phyloP scores from a whole-genome alignment of 441 rosid genomes.

The Croton laevigatus region DNA sequence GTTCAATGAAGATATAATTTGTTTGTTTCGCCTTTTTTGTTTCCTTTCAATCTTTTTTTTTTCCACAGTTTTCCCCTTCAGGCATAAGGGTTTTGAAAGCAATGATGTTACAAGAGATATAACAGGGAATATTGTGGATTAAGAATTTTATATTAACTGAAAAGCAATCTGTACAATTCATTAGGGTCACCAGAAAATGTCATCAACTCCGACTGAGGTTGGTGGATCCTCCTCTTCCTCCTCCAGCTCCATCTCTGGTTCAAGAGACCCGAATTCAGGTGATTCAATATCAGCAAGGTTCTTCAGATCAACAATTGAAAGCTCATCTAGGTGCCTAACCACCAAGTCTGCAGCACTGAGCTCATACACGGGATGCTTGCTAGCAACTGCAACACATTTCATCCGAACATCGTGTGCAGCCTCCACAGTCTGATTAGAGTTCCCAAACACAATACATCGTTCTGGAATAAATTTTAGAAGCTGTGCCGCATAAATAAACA shows the following conservation, averaged over 20 bases:
- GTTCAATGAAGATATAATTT: slow-evolving; percentile 43
- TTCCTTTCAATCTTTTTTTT: slow-evolving; percentile 1
- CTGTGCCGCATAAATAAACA: slow-evolving; percentile 88
- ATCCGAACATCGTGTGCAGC: slow-evolving; percentile 94
- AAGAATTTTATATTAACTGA: slow-evolving; percentile 30
- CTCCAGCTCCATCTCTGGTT: slow-evolving; percentile 68
- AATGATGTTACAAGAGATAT: slow-evolving; percentile 1
- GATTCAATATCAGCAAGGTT: slow-evolving; percentile 79
- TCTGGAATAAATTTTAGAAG: slow-evolving; percentile 82
- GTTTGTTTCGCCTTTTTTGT: neutral
- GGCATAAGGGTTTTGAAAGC: slow-evolving; percentile 24
- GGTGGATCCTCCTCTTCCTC: slow-evolving; percentile 40
- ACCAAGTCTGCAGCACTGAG: slow-evolving; percentile 94
- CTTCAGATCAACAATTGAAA: slow-evolving; percentile 86
- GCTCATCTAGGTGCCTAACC: slow-evolving; percentile 74
- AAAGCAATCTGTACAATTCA: slow-evolving; percentile 49
- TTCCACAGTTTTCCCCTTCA: slow-evolving; percentile 1
- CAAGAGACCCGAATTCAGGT: slow-evolving; percentile 54
- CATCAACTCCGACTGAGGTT: slow-evolving; percentile 53
- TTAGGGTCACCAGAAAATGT: slow-evolving; percentile 58
- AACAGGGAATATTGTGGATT: slow-evolving; percentile 17
- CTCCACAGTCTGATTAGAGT: slow-evolving; percentile 86
- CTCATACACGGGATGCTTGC: slow-evolving; percentile 85
- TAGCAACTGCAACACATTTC: slow-evolving; percentile 97
- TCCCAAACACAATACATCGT: slow-evolving; percentile 93